These are phyloP conservation scores for Oryza meyeriana DNA, from an alignment of 176 grass and related monocot species.

Conservation along the genomic window DNA sequence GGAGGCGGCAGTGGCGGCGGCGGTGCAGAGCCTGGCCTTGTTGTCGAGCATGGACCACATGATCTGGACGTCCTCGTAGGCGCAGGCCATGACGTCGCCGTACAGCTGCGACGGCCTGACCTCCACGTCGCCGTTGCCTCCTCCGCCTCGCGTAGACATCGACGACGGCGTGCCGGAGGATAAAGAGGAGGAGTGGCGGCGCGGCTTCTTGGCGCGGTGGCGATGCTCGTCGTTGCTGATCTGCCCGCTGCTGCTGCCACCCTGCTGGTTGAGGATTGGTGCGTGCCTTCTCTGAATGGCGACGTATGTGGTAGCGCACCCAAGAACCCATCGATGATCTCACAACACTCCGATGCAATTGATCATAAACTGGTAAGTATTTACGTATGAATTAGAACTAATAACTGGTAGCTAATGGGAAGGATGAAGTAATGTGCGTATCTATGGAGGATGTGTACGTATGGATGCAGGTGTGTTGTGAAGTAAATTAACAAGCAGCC, in stretches of 20 bases:
- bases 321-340: conserved; percentile 46
- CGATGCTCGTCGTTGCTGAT: conserved; percentile 8
- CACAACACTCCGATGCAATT: no score
- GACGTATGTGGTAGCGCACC: conserved; percentile 56
- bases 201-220: conserved; percentile 37
- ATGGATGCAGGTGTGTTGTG: no score
- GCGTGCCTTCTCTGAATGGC: conserved; percentile 55
- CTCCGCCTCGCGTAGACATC: no score
- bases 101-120: conserved; percentile 49
- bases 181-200: background rate
- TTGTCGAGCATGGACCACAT: conserved; percentile 76
- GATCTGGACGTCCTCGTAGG: conserved; percentile 67
- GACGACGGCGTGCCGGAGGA: background rate
- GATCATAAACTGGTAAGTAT: no score
- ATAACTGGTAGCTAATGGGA: no score
- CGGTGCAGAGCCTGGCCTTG: conserved; percentile 40
- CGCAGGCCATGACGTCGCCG: conserved; percentile 67
- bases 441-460: no score
- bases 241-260: background rate
- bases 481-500: no score
- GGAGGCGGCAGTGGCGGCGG: background rate
- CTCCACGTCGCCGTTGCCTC: background rate
- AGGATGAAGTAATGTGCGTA: no score
- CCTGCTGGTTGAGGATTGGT: conserved; percentile 39
- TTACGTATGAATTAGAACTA: no score